phyloP scores from a whole-genome alignment of 78 protist species.

The Dictyostelium intermedium region DNA sequence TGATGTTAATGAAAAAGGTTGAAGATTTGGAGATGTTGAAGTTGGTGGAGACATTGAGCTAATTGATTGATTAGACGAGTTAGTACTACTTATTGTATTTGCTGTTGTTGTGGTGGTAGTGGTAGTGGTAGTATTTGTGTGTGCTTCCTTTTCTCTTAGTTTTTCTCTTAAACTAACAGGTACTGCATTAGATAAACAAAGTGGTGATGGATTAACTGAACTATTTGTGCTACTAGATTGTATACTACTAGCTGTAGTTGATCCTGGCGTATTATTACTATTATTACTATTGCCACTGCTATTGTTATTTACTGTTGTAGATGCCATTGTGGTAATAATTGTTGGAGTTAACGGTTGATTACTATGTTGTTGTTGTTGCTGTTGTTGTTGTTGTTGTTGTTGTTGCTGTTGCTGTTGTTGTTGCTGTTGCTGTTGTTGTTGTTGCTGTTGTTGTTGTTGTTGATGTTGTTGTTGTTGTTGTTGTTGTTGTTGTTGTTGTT shows the following conservation, averaged over 20 bases:
- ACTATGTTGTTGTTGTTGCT: not conserved
- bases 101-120: not conserved
- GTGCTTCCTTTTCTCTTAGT: not conserved
- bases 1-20: not conserved
- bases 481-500: conserved; percentile 25
- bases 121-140: not conserved
- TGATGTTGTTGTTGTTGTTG: not conserved
- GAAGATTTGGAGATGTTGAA: conserved; percentile 30
- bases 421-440: not conserved
- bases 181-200: not conserved
- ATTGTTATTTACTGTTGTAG: not conserved
- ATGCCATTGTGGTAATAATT: not conserved
- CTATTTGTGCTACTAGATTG: not conserved
- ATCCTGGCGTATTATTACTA: not conserved
- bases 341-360: not conserved
- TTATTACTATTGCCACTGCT: not conserved
- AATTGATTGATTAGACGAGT: not conserved
- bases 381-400: not conserved
- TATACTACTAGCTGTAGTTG: not conserved
- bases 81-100: not conserved
- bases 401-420: not conserved
- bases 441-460: not conserved
- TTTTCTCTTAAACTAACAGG: conserved; percentile 1
- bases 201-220: not conserved
- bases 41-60: conserved; percentile 28